These are phyloP conservation scores for Arachis monticola DNA, from an alignment of 331 rosid genomes.

Conservation along the genomic window DNA sequence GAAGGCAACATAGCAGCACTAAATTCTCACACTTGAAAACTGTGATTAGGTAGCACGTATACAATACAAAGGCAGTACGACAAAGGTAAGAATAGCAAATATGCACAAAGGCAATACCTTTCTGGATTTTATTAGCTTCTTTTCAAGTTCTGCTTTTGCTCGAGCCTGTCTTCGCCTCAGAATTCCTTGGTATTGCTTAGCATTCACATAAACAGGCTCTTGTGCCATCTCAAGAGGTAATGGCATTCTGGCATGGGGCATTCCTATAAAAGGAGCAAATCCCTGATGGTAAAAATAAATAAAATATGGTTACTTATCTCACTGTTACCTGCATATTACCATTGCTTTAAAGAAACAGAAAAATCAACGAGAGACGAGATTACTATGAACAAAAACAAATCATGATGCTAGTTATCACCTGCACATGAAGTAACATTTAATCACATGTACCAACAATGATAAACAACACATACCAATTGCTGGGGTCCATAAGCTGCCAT, in stretches of 20 bases:
- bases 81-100: background rate
- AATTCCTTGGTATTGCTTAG: slow-evolving; percentile 98
- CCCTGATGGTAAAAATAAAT: slow-evolving; percentile 56
- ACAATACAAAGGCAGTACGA: slow-evolving; percentile 3
- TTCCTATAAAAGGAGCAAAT: slow-evolving; percentile 83
- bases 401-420: background rate
- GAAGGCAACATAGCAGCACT: background rate
- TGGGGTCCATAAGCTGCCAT: slow-evolving; percentile 88
- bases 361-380: background rate
- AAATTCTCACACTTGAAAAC: background rate
- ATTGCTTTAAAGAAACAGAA: slow-evolving; percentile 17
- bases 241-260: slow-evolving; percentile 94
- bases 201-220: slow-evolving; percentile 97
- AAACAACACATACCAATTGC: slow-evolving; percentile 66
- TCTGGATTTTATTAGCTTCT: slow-evolving; percentile 80
- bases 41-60: background rate
- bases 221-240: slow-evolving; percentile 96
- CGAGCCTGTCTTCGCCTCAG: slow-evolving; percentile 98
- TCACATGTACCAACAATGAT: background rate
- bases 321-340: slow-evolving; percentile 12
- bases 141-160: slow-evolving; percentile 96
- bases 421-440: slow-evolving; percentile 17
- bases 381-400: slow-evolving; percentile 12
- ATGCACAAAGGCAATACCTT: slow-evolving; percentile 61
- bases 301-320: slow-evolving; percentile 33